These are phyloP conservation scores for Stylonectria norvegica DNA, from an alignment of 2,329 filamentous ascomycete genomes.

Conservation along the genomic window DNA sequence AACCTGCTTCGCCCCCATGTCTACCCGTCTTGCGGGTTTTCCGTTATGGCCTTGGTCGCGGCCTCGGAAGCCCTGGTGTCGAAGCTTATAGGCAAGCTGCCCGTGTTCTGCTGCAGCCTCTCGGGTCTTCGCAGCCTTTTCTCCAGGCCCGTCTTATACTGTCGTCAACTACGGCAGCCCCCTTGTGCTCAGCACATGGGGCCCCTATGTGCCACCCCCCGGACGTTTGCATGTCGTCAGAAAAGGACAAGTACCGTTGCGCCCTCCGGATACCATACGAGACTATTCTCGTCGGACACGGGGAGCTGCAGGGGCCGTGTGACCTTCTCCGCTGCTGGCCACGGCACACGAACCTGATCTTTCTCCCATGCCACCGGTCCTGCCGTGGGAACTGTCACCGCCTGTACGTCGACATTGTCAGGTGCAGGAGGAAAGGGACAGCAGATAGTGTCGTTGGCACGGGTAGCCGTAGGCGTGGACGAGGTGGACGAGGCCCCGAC, in stretches of 20 bases:
- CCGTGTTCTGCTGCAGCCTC: conserved; percentile 1
- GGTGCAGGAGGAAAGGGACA: conserved; percentile 1
- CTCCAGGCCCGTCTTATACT: background rate
- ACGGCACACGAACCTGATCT: conserved; percentile 23
- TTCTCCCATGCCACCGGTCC: conserved; percentile 23
- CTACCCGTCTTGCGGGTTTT: conserved; percentile 6
- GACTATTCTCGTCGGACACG: conserved; percentile 35
- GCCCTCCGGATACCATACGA: conserved; percentile 29
- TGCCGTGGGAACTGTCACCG: conserved; percentile 19
- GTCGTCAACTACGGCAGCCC: conserved; percentile 4
- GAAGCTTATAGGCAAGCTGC: conserved; percentile 2
- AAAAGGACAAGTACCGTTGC: background rate
- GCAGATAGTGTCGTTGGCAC: background rate
- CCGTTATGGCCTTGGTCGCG: conserved; percentile 1
- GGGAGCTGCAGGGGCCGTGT: conserved; percentile 31
- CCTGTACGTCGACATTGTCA: conserved; percentile 16
- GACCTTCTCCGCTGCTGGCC: conserved; percentile 17
- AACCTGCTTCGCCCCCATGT: background rate
- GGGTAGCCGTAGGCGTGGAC: background rate
- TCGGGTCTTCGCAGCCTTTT: conserved; percentile 4
- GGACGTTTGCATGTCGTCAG: background rate
- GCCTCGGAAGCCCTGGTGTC: background rate
- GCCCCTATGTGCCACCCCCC: background rate
- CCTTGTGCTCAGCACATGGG: conserved; percentile 3
- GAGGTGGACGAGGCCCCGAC: conserved; percentile 3